A percentile compares a stretch with the other conserved stretches of the same genome.
These are phyloP conservation scores for Periconia digitata DNA, from an alignment of 2,329 filamentous ascomycete genomes.

Conservation along the genomic window DNA sequence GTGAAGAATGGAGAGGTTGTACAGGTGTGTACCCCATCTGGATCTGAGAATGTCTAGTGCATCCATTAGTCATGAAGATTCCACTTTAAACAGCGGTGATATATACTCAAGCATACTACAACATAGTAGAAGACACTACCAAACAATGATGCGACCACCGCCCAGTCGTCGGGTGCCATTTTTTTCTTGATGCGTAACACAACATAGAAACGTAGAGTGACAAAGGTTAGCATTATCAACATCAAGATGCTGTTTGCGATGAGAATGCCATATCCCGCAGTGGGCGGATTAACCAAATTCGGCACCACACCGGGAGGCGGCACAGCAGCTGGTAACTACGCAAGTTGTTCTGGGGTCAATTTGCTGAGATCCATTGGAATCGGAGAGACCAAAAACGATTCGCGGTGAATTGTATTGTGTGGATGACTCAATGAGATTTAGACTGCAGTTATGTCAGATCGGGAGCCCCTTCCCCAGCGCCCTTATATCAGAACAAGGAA, in stretches of 20 bases:
- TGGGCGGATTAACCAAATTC: slow-evolving; percentile 4
- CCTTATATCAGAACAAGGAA: no score
- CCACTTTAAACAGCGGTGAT: not conserved
- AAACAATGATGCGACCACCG: not conserved
- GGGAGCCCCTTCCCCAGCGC: no score
- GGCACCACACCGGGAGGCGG: slow-evolving; percentile 1
- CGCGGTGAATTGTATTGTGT: no score
- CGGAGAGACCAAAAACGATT: not conserved
- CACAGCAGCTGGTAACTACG: slow-evolving; percentile 3
- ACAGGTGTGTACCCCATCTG: slow-evolving; percentile 7
- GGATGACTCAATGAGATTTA: no score
- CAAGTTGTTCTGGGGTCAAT: slow-evolving; percentile 2
- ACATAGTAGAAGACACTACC: slow-evolving; percentile 3
- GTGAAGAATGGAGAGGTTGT: slow-evolving; percentile 3
- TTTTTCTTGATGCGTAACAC: not conserved
- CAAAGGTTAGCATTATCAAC: slow-evolving; percentile 3
- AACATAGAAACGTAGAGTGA: slow-evolving; percentile 1
- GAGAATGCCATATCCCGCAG: not conserved
- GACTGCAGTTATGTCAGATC: no score
- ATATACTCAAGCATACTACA: slow-evolving; percentile 1
- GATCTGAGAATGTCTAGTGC: not conserved
- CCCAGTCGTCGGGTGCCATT: slow-evolving; percentile 2
- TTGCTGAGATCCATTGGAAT: not conserved
- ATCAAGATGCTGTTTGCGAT: slow-evolving; percentile 2
- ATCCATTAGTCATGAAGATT: not conserved